Percentiles rank a stretch among this genome's conserved stretches.
Conservation (phyloP, 2,329 filamentous ascomycete species). For the Colletotrichum liriopes region DNA sequence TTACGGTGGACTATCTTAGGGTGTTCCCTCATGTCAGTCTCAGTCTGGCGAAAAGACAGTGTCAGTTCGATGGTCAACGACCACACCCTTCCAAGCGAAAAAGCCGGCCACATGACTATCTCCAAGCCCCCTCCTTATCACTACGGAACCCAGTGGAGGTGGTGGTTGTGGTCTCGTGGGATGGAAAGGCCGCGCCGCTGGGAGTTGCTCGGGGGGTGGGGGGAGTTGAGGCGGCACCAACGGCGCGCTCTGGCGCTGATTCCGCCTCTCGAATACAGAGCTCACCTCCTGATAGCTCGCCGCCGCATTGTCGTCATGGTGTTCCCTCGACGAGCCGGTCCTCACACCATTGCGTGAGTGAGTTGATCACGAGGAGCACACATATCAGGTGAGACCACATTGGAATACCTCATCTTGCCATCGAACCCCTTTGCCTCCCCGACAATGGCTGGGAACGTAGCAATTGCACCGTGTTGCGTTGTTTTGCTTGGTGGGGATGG, state of each 20-base stretch:
- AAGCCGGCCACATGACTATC: conserved; percentile 33
- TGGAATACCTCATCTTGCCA: background rate
- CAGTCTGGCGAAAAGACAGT: conserved; percentile 2
- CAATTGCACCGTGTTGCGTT: background rate
- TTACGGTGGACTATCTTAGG: conserved; percentile 1
- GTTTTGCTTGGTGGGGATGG: background rate
- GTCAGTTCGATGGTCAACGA: conserved; percentile 22
- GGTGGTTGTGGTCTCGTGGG: conserved; percentile 24
- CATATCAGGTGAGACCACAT: conserved; percentile 16
- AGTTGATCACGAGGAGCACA: conserved; percentile 24
- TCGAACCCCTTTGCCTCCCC: background rate
- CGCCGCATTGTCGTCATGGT: conserved; percentile 5
- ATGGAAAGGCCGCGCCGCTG: conserved; percentile 11
- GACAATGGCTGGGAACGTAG: background rate
- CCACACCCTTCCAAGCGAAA: conserved; percentile 28
- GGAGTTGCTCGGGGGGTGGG: background rate
- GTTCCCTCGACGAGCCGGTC: conserved; percentile 10
- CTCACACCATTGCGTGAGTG: conserved; percentile 3
- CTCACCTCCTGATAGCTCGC: conserved; percentile 3
- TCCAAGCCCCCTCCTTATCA: conserved; percentile 10
- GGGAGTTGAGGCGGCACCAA: conserved; percentile 7
- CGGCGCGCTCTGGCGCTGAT: conserved; percentile 4
- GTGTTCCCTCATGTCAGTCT: conserved; percentile 7
- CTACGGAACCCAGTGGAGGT: conserved; percentile 1
- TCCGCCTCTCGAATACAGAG: background rate